A percentile compares a stretch with the other conserved stretches of the same genome.
phyloP scores from a whole-genome alignment of 176 grass and related monocot species.

The Otatea glauca region DNA sequence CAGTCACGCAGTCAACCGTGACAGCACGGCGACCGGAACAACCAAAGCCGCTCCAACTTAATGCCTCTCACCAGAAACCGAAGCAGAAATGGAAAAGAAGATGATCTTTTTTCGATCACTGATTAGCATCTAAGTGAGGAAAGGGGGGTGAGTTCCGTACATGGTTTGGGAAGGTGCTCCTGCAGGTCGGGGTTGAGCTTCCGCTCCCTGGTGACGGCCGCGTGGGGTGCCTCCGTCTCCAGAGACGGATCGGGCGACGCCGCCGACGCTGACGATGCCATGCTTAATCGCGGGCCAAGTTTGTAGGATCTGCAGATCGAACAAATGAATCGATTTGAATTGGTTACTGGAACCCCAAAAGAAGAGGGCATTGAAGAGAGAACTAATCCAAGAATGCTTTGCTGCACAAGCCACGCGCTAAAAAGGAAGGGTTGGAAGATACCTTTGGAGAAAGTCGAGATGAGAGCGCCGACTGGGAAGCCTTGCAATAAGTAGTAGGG shows the following conservation, averaged over 20 bases:
- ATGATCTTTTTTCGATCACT: not conserved
- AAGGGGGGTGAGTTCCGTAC: conserved; percentile 3
- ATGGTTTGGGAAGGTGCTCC: conserved; percentile 60
- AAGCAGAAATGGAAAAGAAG: not conserved
- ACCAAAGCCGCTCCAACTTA: not conserved
- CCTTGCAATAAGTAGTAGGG: not conserved
- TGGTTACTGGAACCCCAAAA: not conserved
- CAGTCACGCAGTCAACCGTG: not conserved
- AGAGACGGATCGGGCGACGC: conserved; percentile 29
- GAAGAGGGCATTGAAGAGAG: not conserved
- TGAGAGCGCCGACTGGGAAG: not conserved
- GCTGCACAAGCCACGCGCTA: not conserved
- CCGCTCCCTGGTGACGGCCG: conserved; percentile 53
- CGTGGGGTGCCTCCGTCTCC: conserved; percentile 54
- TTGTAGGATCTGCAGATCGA: conserved; percentile 38
- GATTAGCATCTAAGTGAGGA: not conserved
- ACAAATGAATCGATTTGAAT: not conserved
- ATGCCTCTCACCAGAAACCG: not conserved
- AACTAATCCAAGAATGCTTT: not conserved
- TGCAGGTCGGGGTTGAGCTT: conserved; percentile 63
- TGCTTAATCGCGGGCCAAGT: not conserved
- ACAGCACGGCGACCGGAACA: not conserved
- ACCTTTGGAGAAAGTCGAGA: not conserved
- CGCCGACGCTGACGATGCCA: conserved; percentile 16
- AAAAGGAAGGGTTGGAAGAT: not conserved